phyloP scores from a whole-genome alignment of 73 alveolate genomes.

The Tetrahymena elliotti region DNA sequence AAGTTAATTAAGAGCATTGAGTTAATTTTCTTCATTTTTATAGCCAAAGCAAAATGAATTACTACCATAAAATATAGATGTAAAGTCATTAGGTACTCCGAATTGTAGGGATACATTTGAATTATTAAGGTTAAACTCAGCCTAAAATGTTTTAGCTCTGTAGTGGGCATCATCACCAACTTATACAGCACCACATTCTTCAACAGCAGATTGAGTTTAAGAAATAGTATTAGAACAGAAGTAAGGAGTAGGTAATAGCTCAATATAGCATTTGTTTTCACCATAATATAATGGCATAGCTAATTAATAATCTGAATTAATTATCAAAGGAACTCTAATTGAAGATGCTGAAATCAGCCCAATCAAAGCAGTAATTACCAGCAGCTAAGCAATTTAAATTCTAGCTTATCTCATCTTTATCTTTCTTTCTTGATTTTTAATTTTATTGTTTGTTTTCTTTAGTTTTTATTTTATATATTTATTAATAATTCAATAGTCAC shows the following conservation, averaged over 20 bases:
- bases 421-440: no score
- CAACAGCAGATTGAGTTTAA: not conserved
- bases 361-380: not conserved
- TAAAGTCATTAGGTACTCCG: not conserved
- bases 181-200: not conserved
- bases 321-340: not conserved
- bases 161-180: not conserved
- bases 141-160: not conserved
- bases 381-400: not conserved
- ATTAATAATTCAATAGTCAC: no score
- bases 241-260: not conserved
- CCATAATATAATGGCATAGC: not conserved
- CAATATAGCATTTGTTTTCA: not conserved
- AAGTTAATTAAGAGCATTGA: not conserved
- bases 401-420: not conserved
- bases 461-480: no score
- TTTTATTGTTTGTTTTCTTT: no score
- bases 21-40: not conserved
- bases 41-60: not conserved
- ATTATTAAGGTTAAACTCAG: not conserved
- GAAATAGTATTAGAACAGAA: not conserved
- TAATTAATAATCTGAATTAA: no score
- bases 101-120: not conserved
- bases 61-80: not conserved
- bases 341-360: not conserved